Evolutionary conservation across 306 rosid species (phyloP), one percentile per base, ranked within the genome.

Genomic region (Cicer cuneatum): DNA sequence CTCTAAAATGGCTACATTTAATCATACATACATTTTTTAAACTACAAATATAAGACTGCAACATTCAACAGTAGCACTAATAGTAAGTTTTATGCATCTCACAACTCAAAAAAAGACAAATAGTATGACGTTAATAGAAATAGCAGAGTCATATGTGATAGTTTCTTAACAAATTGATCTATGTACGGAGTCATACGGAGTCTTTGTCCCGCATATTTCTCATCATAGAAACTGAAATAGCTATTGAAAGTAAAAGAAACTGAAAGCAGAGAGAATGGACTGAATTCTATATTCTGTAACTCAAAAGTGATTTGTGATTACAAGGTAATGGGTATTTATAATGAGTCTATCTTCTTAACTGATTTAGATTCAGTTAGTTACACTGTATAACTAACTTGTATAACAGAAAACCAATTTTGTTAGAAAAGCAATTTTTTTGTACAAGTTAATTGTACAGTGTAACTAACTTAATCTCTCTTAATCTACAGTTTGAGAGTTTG

Each of bases 1-100:
- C 46, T 35, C 79, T 39, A 41, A 41, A 42, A 41, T 35, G 54
- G 76, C 7, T 24, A 12, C 72, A 73, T 74, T 62, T 46, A 8
- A 53, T 52, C 64, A 74, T 16, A 52, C 8, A 43, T 43, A 6
- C 15, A 8, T 19, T 82, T 65, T 24, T 19, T 18, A 7, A 71
- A 38, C 56, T 19, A 33, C 46, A 56, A 74, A 74, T 19, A 42
- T 48, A 61, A 37, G 6, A 19, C 37, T 60, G 47, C 54, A 76
- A 41, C 52, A 60, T 66, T 52, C 43, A 52, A 43, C 68, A 68
- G 8, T 40, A 40, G 74, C 24, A 43, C 40, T 15, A 38, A 24
- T 9, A 65, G 53, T 52, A 64, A 71, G 70, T 42, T 51, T 19
- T 40, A 12, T 7, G 47, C 51, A 40, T 71, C 69, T 63, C 39